Evolutionary conservation across 2,329 filamentous ascomycete genomes (phyloP), one percentile per base, ranked within the genome.

Genomic region (Verticillium nonalfalfae): DNA sequence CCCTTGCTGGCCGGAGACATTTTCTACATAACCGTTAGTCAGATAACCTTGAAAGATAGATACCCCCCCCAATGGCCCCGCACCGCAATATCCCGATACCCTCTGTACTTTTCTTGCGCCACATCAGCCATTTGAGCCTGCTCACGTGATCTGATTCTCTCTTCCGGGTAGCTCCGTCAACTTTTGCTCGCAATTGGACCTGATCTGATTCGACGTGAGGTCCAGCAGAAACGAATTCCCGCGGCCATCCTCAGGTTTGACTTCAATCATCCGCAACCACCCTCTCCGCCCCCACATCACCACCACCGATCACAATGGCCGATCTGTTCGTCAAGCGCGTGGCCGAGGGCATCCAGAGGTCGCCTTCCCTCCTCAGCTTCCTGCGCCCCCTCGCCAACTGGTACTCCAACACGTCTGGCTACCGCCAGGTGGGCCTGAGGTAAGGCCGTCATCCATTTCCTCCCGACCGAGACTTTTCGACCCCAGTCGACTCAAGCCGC

Each of bases 351-450:
- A 66, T 97, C 74, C 74, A 87, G 75, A 90, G 90, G 83, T 88
- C 93, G 73, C 93, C 94, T 69, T 97, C 91, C 91, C 86, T 98
- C 74, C 81, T 82, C 78, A 88, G 83, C 70, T 83, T 90, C 80
- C 80, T 98, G 77, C 86, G 81, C 81, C 95, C 95, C 68, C 75
- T 97, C 67, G 86, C 93, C 78, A 85, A 87, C 73, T 97, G 92
- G 92, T 98, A 98, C 82, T 80, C 81, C 79, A 89, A 94, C 75
- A 90, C 92, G 71, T 85, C 93, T 71, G 94, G 94, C 75, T 97
- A 97, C 85, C 90, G 93, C 79, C 87, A 94, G 85, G 84, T 97
- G 73, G 94, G 94, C 73, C 84, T 97, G 79, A 90, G 84, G 93
- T 97, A 89, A 76, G 74, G 69, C 67, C 57, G 60, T 56, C 54